Evolutionary conservation across 1,284 basidiomycete genomes (phyloP), one percentile per base, ranked within the genome.

Genomic region (Neonothopanus nambi): DNA sequence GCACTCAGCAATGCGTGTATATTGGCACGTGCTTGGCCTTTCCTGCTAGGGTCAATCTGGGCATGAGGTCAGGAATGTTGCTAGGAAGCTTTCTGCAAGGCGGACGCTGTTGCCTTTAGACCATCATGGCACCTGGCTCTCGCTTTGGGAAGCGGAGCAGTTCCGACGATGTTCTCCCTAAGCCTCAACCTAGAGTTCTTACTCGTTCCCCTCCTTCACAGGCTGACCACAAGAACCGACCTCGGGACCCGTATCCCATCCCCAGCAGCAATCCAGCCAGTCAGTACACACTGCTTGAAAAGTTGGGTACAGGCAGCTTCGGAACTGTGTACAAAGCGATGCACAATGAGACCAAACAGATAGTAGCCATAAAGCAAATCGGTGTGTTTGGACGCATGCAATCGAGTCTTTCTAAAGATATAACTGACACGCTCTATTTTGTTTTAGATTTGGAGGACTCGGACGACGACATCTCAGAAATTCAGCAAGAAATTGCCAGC

Each of bases 301-400:
- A 96, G 71, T 82, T 99, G 24, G 96, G 96, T 9, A 96, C 93
- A n/a, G 96, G 96, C 36, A 94, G 91, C 67, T 99, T 98, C 68
- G 95, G 95, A 5, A 91, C 87, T 1, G 96, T 99, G 48, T 99
- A 93, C 84, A 97, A 97, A 76, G 94, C 93, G 2, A 89, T 95
- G 63, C 94, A 99, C 73, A 93, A 93, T 66, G 91, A 93, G 56
- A 91, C 93, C 3, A 89, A 91, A 66, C 88, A 96, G 71, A 89
- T 94, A 57, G 97, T 99, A 21, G 96, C 96, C 47, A 94, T 99
- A 69, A 99, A 99, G 73, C 95, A 98, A 72, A 98, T 99, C 66
- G 93, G 93, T 91, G 63, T 69, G 41, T 24, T 38, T 39, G 52
- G 26, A 48, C 28, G 51, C 28, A 38, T 40, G 55, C 46, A 52